Evolutionary conservation across 2,329 filamentous ascomycete genomes (phyloP).

Genomic region (Cladosporium sp.): DNA sequence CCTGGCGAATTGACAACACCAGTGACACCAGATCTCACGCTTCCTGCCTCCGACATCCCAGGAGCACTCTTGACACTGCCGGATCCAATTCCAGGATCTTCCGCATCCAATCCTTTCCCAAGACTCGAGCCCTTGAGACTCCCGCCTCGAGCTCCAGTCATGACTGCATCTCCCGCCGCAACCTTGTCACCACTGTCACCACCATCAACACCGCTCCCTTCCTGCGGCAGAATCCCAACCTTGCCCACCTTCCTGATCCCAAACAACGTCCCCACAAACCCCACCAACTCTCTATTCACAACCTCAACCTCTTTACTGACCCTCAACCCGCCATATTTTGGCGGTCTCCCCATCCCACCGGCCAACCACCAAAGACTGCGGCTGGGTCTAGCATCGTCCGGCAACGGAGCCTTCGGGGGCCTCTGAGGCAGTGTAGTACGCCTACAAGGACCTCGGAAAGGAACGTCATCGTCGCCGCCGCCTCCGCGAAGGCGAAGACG

Average conservation of each 20-base stretch:
- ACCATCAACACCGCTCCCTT: not conserved
- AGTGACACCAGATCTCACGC: not conserved
- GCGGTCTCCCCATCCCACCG: not conserved
- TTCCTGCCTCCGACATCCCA: not conserved
- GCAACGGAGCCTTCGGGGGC: not conserved
- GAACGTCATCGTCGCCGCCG: not conserved
- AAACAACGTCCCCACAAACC: constrained; percentile 6
- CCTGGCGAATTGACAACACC: not conserved
- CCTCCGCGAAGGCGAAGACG: not conserved
- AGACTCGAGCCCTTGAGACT: not conserved
- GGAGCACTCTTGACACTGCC: not conserved
- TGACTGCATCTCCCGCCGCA: not conserved
- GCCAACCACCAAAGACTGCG: not conserved
- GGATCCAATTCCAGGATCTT: not conserved
- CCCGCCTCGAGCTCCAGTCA: not conserved
- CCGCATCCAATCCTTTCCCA: not conserved
- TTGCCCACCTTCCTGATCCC: constrained; percentile 2
- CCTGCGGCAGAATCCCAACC: not conserved
- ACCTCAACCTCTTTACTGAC: constrained; percentile 5
- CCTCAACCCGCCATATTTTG: constrained; percentile 4
- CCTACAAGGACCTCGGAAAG: not conserved
- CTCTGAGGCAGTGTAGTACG: not conserved
- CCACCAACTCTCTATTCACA: constrained; percentile 3
- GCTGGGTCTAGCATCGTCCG: not conserved
- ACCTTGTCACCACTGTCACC: not conserved